phyloP scores from a whole-genome alignment of 1,139 yeast genomes.

The Debaryomyces fabryi region DNA sequence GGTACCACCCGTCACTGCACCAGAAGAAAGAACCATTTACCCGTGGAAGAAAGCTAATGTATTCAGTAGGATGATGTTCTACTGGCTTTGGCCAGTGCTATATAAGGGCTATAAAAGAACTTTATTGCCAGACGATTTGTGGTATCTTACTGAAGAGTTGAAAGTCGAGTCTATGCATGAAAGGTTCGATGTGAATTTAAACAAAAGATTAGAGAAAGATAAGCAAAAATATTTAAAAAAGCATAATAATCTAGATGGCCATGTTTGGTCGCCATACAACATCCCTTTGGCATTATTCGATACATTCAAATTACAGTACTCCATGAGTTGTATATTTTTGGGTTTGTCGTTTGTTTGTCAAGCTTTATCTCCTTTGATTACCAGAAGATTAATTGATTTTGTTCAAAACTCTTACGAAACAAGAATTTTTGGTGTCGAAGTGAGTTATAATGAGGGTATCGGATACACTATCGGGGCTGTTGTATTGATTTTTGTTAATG shows the following conservation, averaged over 20 bases:
- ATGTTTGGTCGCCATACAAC: conserved; percentile 39
- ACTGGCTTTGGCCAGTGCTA: conserved; percentile 47
- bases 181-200: conserved; percentile 30
- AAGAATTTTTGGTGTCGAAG: conserved; percentile 38
- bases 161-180: conserved; percentile 45
- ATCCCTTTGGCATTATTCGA: conserved; percentile 40
- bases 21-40: conserved; percentile 41
- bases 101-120: conserved; percentile 48
- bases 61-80: conserved; percentile 34
- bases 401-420: conserved; percentile 29
- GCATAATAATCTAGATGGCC: conserved; percentile 27
- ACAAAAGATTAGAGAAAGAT: conserved; percentile 25
- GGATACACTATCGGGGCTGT: conserved; percentile 48
- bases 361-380: conserved; percentile 45
- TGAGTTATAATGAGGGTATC: conserved; percentile 38
- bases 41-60: conserved; percentile 38
- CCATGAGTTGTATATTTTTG: conserved; percentile 35
- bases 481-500: conserved; percentile 41
- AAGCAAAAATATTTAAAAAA: conserved; percentile 26
- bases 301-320: conserved; percentile 44
- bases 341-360: conserved; percentile 43
- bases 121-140: conserved; percentile 43
- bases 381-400: conserved; percentile 42
- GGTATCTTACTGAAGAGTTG: conserved; percentile 39
- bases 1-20: conserved; percentile 38